phyloP scores from a whole-genome alignment of 2,329 filamentous ascomycete species.

The Xylariaceae sp. region DNA sequence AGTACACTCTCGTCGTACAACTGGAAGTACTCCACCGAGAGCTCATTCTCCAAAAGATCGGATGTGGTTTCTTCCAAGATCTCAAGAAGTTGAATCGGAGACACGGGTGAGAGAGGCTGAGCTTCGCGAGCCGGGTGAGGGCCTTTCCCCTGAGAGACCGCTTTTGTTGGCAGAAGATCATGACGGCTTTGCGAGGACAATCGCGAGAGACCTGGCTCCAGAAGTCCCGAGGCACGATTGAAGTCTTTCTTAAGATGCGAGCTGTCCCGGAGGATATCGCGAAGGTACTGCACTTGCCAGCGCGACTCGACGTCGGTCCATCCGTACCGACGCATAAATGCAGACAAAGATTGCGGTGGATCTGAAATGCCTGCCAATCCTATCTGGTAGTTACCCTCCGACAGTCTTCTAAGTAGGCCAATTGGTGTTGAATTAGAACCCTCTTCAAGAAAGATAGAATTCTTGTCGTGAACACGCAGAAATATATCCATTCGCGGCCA shows the following conservation, averaged over 20 bases:
- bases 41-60: constrained; percentile 19
- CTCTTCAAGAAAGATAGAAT: constrained; percentile 6
- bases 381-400: background rate
- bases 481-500: constrained; percentile 22
- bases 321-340: background rate
- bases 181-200: too few relatives aligned
- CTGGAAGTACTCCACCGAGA: constrained; percentile 24
- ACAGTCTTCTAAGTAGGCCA: background rate
- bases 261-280: background rate
- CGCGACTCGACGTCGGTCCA: background rate
- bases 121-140: background rate
- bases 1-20: constrained; percentile 18
- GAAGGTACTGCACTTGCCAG: background rate
- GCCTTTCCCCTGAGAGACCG: background rate
- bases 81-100: constrained; percentile 21
- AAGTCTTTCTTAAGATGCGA: background rate
- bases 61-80: constrained; percentile 20
- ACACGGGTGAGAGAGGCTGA: constrained; percentile 11
- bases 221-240: background rate
- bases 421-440: background rate
- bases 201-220: background rate
- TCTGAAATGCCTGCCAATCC: background rate
- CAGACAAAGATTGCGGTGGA: background rate
- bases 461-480: constrained; percentile 7
- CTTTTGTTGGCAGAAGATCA: too few relatives aligned